Conservation (phyloP, 441 rosid genomes). For the Brassica balearica region DNA sequence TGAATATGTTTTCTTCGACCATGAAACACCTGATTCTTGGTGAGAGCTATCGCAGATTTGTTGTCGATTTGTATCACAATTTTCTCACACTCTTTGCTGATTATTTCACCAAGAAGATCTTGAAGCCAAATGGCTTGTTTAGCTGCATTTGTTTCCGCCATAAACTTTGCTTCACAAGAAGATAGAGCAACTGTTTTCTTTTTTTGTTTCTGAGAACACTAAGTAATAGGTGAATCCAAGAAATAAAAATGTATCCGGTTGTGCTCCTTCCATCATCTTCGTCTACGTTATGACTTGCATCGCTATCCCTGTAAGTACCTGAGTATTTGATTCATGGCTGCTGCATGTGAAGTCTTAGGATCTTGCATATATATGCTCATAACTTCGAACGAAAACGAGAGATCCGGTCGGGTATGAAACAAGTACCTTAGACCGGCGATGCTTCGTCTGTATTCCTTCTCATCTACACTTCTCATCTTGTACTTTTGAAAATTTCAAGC, state of each 20-base stretch:
- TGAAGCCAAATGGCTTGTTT: background rate
- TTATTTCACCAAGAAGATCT: background rate
- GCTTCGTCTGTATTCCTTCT: no score
- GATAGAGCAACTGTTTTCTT: background rate
- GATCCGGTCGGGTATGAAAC: background rate
- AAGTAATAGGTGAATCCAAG: background rate
- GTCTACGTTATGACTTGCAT: background rate
- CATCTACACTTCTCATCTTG: no score
- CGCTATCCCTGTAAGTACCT: background rate
- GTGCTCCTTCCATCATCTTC: background rate
- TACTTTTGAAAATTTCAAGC: no score
- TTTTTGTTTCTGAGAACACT: background rate
- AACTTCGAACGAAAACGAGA: background rate
- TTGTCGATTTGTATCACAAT: background rate
- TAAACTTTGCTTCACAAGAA: background rate
- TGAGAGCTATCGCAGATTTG: background rate
- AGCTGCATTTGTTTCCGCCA: background rate
- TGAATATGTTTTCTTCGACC: background rate
- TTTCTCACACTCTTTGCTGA: background rate
- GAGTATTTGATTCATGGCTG: background rate
- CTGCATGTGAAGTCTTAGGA: background rate
- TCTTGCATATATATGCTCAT: background rate
- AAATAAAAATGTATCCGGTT: background rate
- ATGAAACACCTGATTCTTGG: background rate
- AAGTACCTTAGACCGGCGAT: no score